Evolutionary conservation across 306 rosid genomes (phyloP).

Genomic region (Cajanus cajan): DNA sequence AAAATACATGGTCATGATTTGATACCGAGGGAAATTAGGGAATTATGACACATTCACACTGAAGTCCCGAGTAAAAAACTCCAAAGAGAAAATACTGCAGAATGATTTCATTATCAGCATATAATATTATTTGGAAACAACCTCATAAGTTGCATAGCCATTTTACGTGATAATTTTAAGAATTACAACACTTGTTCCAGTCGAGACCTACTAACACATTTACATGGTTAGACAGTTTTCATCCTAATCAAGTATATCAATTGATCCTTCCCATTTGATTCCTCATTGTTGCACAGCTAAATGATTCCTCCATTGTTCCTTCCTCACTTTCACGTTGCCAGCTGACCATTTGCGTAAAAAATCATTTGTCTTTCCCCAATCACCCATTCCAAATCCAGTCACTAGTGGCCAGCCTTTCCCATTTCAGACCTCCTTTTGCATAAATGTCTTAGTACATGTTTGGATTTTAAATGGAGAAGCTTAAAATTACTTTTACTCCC

Average conservation of each 20-base stretch:
- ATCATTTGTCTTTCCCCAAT: background rate
- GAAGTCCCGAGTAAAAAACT: background rate
- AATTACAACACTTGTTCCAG: background rate
- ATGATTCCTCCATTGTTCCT: background rate
- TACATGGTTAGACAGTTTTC: slow-evolving; percentile 7
- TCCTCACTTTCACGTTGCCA: background rate
- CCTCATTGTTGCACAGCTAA: too few species aligned
- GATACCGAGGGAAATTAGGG: background rate
- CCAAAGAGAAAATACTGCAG: background rate
- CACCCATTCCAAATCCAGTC: background rate
- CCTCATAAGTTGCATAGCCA: background rate
- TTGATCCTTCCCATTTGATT: too few species aligned
- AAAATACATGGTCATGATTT: background rate
- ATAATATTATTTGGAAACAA: background rate
- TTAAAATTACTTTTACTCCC: too few species aligned
- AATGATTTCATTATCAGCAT: background rate
- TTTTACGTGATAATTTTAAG: background rate
- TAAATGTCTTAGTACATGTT: background rate
- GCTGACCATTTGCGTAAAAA: background rate
- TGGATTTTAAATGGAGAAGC: too few species aligned
- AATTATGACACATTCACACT: background rate
- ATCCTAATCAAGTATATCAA: slow-evolving; percentile 6
- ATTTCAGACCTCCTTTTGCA: background rate
- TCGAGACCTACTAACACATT: background rate
- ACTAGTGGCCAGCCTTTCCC: background rate